Evolutionary conservation across 2,329 filamentous ascomycete genomes (phyloP).

Genomic region (Paramyrothecium sp.): DNA sequence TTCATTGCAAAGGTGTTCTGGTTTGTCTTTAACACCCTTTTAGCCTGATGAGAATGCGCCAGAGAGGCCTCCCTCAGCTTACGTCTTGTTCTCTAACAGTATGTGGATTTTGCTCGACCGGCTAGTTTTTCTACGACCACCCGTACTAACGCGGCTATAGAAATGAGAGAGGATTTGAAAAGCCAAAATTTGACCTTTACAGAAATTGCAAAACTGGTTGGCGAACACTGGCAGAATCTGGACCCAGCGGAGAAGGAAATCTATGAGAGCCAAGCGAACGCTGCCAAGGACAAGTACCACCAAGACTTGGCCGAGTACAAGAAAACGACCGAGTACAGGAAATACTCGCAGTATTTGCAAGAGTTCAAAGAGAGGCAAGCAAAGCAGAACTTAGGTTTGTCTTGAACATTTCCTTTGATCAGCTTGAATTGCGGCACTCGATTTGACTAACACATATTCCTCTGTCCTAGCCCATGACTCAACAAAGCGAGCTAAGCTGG

Average conservation of each 20-base stretch:
- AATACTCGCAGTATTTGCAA: conserved; percentile 69
- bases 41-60: conserved; percentile 78
- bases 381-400: conserved; percentile 52
- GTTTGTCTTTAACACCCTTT: background rate
- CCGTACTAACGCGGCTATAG: conserved; percentile 34
- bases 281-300: conserved; percentile 75
- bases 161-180: conserved; percentile 75
- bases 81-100: conserved; percentile 86
- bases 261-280: conserved; percentile 69
- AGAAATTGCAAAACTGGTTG: conserved; percentile 79
- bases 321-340: conserved; percentile 67
- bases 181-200: conserved; percentile 77
- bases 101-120: conserved; percentile 29
- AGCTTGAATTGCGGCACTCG: background rate
- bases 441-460: conserved; percentile 6
- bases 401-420: background rate
- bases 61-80: conserved; percentile 76
- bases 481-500: conserved; percentile 48
- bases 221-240: conserved; percentile 78
- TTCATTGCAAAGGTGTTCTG: background rate
- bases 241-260: conserved; percentile 65
- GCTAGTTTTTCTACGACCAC: too few species aligned
- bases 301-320: conserved; percentile 73
- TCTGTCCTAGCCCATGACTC: conserved; percentile 30
- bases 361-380: conserved; percentile 77